Evolutionary conservation across 371 early-diverging fungal species (phyloP), one percentile per base, ranked within the genome.

Genomic region (Mucor saturninus): DNA sequence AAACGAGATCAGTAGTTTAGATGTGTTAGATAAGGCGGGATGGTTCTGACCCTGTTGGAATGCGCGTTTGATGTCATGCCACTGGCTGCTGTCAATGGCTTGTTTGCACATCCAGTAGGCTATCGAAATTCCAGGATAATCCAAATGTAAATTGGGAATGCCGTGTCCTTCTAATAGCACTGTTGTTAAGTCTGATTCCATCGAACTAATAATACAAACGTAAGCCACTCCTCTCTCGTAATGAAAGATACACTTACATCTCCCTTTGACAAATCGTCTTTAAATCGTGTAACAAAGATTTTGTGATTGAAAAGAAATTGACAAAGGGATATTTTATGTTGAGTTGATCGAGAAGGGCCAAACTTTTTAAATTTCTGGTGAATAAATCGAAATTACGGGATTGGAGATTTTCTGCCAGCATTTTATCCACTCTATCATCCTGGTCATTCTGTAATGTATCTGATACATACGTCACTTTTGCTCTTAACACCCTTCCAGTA

Each of bases 381-480:
- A 86, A 86, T 1, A 72, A 53, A 14, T 77, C 73, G 40, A 78
- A 74, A 29, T 81, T 65, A 46, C 76, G 72, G 14, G 73, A 72
- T 59, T 77, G 77, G 15, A 86, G 69, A 32, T 82, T 83, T 32
- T 75, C 67, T 14, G 76, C 77, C 43, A 86, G 58, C 64, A 86
- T 62, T 2, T 59, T 73, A 60, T 86, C 86, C 37, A 86, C 85
- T 52, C 82, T 68, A 21, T 79, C 84, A 35, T 83, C 84, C 51
- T 86, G 83, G 49, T 83, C 76, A 39, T 67, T 71, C 48, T 78
- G 78, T 40, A 76, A 67, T 21, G 74, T 71, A 21, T 84, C 84
- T 21, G 84, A 74, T n/a, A 79, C 83, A 69, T 80, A 86, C 0
- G 83, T 81, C n/a, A 84, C 79, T 55, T 84, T 86, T 37, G 76